phyloP scores from a whole-genome alignment of 2,329 filamentous ascomycete genomes.

The Didymella pomorum region DNA sequence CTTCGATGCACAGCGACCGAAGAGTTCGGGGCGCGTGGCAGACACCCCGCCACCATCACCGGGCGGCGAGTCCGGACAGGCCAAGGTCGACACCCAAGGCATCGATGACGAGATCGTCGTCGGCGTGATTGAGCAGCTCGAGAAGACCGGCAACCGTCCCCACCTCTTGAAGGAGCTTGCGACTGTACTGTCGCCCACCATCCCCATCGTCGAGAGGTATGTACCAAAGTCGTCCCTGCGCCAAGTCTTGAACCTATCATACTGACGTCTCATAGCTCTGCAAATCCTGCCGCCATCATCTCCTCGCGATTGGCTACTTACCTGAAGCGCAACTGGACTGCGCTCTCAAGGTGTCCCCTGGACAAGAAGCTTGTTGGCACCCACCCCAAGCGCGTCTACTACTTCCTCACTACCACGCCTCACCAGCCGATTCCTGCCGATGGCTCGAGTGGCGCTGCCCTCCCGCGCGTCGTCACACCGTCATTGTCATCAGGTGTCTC shows the following conservation, averaged over 20 bases:
- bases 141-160: constrained; percentile 88
- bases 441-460: constrained; percentile 58
- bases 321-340: constrained; percentile 84
- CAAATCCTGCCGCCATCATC: constrained; percentile 93
- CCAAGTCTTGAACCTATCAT: constrained; percentile 41
- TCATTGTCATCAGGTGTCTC: constrained; percentile 82
- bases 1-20: constrained; percentile 56
- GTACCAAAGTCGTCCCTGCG: constrained; percentile 51
- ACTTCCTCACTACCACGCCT: constrained; percentile 89
- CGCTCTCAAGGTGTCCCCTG: constrained; percentile 81
- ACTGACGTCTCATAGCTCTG: constrained; percentile 70
- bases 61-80: constrained; percentile 56
- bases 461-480: constrained; percentile 76
- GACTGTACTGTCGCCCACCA: constrained; percentile 75
- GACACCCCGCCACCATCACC: constrained; percentile 85
- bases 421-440: constrained; percentile 81
- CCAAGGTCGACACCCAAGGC: constrained; percentile 77
- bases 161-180: constrained; percentile 95
- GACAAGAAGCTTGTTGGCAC: constrained; percentile 92
- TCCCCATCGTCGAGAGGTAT: constrained; percentile 90
- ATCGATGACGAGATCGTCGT: constrained; percentile 97
- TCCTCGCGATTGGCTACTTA: constrained; percentile 90
- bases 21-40: constrained; percentile 56
- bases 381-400: constrained; percentile 94
- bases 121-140: constrained; percentile 84